Percentiles rank a stretch among this genome's conserved stretches.
Evolutionary conservation across 768 basidiomycete species (phyloP).

Genomic region (Russula vinacea): DNA sequence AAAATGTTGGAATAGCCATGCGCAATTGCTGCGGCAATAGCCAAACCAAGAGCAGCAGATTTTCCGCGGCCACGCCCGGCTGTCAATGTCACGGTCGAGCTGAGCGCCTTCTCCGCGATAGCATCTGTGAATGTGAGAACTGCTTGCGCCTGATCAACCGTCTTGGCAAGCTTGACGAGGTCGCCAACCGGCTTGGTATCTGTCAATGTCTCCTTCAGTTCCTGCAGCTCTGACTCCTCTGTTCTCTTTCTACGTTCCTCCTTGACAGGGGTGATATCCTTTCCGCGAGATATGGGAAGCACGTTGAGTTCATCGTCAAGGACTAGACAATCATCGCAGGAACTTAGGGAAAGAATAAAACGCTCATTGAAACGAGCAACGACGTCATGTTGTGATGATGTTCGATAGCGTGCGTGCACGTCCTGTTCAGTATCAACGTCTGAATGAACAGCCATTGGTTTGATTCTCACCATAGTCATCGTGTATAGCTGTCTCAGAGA

Average conservation of each 20-base stretch:
- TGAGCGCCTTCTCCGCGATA: conserved; percentile 87
- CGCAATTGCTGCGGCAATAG: conserved; percentile 87
- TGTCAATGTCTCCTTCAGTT: conserved; percentile 70
- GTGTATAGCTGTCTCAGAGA: conserved; percentile 88
- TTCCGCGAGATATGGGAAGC: conserved; percentile 90
- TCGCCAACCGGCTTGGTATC: conserved; percentile 87
- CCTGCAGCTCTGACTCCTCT: conserved; percentile 64
- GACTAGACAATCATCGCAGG: conserved; percentile 88
- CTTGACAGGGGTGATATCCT: conserved; percentile 76
- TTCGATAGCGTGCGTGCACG: conserved; percentile 91
- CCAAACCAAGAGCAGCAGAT: conserved; percentile 92
- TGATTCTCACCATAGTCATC: conserved; percentile 64
- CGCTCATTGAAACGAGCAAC: conserved; percentile 98
- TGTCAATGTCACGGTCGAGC: conserved; percentile 92
- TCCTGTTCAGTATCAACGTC: conserved; percentile 53
- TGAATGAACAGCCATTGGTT: background rate
- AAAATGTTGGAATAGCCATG: conserved; percentile 98
- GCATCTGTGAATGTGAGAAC: conserved; percentile 93
- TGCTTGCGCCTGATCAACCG: conserved; percentile 92
- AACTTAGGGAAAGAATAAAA: conserved; percentile 94
- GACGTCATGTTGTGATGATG: conserved; percentile 83
- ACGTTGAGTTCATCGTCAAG: conserved; percentile 98
- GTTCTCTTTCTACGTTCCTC: conserved; percentile 49
- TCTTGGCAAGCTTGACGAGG: conserved; percentile 85
- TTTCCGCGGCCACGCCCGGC: conserved; percentile 95